These are phyloP conservation scores for barley (Hordeum vulgare) DNA, from an alignment of 176 grass and related monocot genomes.

Conservation along the genomic window MorexV3_pseudomolecules_assembly NC_058520.1:436733550-436734049, in stretches of 20 bases:
- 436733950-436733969: slow-evolving; percentile 20
- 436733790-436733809: slow-evolving; percentile 87
- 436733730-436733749: slow-evolving; percentile 84
- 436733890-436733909: slow-evolving; percentile 8
- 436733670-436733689: not conserved
- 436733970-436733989: not conserved
- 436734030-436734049: not conserved
- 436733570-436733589: not conserved
- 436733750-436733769: slow-evolving; percentile 81
- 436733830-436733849: slow-evolving; percentile 38
- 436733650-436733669: not conserved
- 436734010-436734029: too few relatives aligned
- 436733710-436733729: slow-evolving; percentile 69
- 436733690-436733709: not conserved
- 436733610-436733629: too few relatives aligned
- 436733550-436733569: not conserved
- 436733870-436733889: slow-evolving; percentile 32
- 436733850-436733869: slow-evolving; percentile 57
- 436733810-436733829: slow-evolving; percentile 87
- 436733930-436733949: not conserved
- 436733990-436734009: too few relatives aligned
- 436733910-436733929: not conserved
- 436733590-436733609: not conserved
- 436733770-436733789: slow-evolving; percentile 69
- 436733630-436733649: not conserved